Evolutionary conservation across 2,329 filamentous ascomycete genomes (phyloP).

Genomic region (Chaetomium sp.): DNA sequence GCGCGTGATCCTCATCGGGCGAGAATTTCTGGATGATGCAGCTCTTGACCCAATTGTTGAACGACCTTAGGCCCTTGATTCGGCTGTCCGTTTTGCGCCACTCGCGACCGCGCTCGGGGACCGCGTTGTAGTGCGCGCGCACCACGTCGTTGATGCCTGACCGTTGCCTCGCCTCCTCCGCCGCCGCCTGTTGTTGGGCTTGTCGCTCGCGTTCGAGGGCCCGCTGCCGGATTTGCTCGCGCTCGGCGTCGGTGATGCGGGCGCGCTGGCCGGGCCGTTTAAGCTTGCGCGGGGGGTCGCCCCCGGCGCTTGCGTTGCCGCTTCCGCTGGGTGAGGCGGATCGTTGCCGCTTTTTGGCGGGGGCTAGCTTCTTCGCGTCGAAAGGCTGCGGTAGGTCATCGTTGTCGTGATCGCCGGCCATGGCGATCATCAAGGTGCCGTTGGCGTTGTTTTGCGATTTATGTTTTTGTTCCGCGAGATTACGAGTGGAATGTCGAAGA

Average conservation of each 20-base stretch:
- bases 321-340: conserved; percentile 49
- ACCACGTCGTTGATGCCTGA: conserved; percentile 82
- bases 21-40: conserved; percentile 97
- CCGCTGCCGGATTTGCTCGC: conserved; percentile 66
- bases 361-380: conserved; percentile 60
- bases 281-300: conserved; percentile 60
- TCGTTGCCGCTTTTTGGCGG: conserved; percentile 60
- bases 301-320: conserved; percentile 22
- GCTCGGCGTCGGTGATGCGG: conserved; percentile 67
- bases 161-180: conserved; percentile 47
- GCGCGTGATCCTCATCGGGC: conserved; percentile 71
- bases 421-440: conserved; percentile 13
- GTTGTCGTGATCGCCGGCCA: conserved; percentile 35
- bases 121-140: conserved; percentile 91
- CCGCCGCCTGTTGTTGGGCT: conserved; percentile 42
- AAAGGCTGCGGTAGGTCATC: conserved; percentile 61
- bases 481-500: background rate
- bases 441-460: conserved; percentile 5
- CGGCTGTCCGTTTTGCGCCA: conserved; percentile 93
- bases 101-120: conserved; percentile 88
- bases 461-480: background rate
- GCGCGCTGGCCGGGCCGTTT: conserved; percentile 69
- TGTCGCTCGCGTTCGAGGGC: conserved; percentile 57
- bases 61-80: conserved; percentile 90
- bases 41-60: conserved; percentile 99